Evolutionary conservation across 441 rosid species (phyloP).

Genomic region (Gossypium gossypioides): DNA sequence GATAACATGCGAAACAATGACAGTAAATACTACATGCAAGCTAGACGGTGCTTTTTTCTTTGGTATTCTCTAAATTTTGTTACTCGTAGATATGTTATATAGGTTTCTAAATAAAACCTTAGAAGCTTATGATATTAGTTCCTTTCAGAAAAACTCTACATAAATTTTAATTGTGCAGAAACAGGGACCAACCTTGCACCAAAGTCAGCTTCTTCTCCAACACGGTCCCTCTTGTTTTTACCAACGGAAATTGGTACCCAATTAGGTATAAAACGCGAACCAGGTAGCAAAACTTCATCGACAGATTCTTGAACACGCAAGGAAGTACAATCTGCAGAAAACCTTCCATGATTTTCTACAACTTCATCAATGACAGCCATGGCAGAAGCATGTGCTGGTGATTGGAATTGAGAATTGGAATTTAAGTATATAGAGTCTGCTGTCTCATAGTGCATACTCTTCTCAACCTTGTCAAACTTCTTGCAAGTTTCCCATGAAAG

Average conservation of each 20-base stretch:
- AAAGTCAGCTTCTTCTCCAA: slow-evolving; percentile 51
- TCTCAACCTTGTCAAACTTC: slow-evolving; percentile 27
- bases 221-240: slow-evolving; percentile 27
- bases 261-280: slow-evolving; percentile 59
- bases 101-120: background rate
- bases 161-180: slow-evolving; percentile 2
- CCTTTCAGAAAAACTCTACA: background rate
- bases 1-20: background rate
- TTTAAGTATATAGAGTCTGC: slow-evolving; percentile 39
- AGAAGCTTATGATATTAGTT: slow-evolving; percentile 1
- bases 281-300: slow-evolving; percentile 43
- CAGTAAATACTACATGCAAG: background rate
- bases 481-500: slow-evolving; percentile 46
- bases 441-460: slow-evolving; percentile 19
- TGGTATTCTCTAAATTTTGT: background rate
- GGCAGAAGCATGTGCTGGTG: slow-evolving; percentile 26
- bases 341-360: slow-evolving; percentile 18
- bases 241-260: slow-evolving; percentile 64
- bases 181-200: slow-evolving; percentile 65
- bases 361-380: slow-evolving; percentile 16
- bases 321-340: slow-evolving; percentile 32
- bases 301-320: slow-evolving; percentile 31
- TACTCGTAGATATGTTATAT: background rate
- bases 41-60: background rate
- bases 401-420: slow-evolving; percentile 33